Evolutionary conservation across 2,329 filamentous ascomycete species (phyloP), one percentile per base, ranked within the genome.

Genomic region (Aquanectria penicillioides): DNA sequence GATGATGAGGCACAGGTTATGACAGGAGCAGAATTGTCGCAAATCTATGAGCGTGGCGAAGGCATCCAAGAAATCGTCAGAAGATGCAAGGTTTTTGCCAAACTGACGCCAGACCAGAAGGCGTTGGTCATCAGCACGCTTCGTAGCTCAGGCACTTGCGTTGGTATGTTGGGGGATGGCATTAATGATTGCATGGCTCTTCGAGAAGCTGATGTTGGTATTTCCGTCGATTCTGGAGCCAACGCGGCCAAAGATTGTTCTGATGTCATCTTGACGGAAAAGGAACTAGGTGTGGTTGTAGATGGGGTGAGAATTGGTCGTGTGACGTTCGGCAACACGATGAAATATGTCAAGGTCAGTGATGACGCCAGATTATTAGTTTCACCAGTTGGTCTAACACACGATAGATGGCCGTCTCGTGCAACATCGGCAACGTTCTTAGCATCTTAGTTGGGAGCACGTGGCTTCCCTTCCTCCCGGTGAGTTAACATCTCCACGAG

Each of bases 391-490:
- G 2, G n/a, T 7, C 18, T 37, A 12, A 50, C 23, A 6, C 3
- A 6, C 3, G 6, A 71, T 71, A 50, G 47, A 72, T 72, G 70
- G 70, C 71, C 9, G 58, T 69, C 8, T 72, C 70, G 1, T 71
- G 69, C 61, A 72, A 72, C 53, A 70, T 72, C 49, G 70, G 70
- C 26, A 72, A 72, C 33, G 70, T 72, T 11, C 71, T 72, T 29
- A 71, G 68, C 29, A 67, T 71, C 31, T 54, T 72, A 6, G 60
- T 66, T 0, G 69, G 69, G 2, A 70, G 69, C 22, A 64, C 70
- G 1, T 72, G 69, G 70, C 63, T 72, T 1, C 70, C 67, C 3
- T 72, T 66, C 40, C 66, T 26, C 20, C 47, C 47, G 3, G 47
- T 50, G 36, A 12, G 47, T 13, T 2, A 2, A 5, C 4, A 10